A percentile compares a stretch with the other conserved stretches of the same genome.
phyloP scores from a whole-genome alignment of 257 asterid genomes.

The Solanum pimpinellifolium region DNA sequence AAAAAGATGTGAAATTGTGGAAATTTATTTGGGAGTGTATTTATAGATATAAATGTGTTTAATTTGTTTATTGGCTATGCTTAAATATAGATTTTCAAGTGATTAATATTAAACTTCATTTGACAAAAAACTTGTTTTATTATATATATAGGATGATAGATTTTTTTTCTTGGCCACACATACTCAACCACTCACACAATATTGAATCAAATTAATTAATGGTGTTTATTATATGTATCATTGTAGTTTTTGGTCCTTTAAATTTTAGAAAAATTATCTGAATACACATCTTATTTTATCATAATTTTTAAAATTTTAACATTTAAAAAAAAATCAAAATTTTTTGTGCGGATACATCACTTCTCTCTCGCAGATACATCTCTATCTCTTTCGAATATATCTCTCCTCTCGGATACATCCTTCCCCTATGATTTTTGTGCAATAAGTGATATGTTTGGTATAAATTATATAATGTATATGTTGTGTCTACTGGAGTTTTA shows the following conservation, averaged over 20 bases:
- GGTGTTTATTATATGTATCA: not conserved
- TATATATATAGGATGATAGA: not conserved
- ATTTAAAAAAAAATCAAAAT: no score
- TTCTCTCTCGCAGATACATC: fast-evolving
- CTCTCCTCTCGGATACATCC: not conserved
- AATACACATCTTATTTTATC: no score
- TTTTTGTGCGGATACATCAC: not conserved
- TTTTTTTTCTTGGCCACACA: not conserved
- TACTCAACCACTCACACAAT: not conserved
- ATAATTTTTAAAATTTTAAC: fast-evolving
- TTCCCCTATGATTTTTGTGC: not conserved
- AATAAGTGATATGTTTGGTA: not conserved
- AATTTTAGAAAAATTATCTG: no score
- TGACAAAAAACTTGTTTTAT: not conserved
- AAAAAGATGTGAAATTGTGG: not conserved
- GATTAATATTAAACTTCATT: not conserved
- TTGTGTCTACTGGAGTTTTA: not conserved
- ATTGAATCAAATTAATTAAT: not conserved
- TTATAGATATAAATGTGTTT: not conserved
- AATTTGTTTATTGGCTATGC: not conserved
- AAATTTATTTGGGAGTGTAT: not conserved
- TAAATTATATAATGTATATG: no score
- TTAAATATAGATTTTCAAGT: not conserved
- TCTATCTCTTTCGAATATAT: not conserved
- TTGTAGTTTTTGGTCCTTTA: not conserved